Evolutionary conservation across 805 yeast species (phyloP).

Genomic region (Metschnikowia vanudenii): DNA sequence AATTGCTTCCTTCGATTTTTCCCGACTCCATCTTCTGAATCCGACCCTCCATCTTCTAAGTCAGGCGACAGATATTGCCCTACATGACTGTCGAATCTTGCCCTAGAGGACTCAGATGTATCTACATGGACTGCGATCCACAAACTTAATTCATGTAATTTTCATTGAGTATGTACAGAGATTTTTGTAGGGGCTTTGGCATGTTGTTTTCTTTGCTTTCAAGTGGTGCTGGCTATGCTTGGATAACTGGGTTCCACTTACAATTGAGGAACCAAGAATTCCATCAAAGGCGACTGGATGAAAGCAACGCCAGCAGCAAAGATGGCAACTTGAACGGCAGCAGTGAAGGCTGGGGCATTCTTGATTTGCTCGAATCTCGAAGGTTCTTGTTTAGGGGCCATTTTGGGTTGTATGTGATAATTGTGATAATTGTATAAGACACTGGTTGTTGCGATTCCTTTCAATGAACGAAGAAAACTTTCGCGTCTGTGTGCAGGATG

Average conservation of each 20-base stretch:
- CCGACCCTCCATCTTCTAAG: too few relatives aligned
- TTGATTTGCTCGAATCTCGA: constrained; percentile 51
- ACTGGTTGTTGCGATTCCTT: neutral
- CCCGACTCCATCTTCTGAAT: too few relatives aligned
- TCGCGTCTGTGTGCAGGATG: constrained; percentile 12
- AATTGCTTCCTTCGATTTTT: too few relatives aligned
- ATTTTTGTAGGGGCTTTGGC: neutral
- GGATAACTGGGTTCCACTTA: constrained; percentile 19
- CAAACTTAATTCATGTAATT: neutral
- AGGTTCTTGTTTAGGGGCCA: constrained; percentile 20
- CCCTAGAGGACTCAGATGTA: neutral
- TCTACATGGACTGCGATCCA: constrained; percentile 2
- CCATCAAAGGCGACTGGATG: constrained; percentile 78
- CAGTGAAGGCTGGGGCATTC: constrained; percentile 63
- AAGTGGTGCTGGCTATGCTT: constrained; percentile 2
- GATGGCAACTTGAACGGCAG: constrained; percentile 59
- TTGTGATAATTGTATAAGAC: too few relatives aligned
- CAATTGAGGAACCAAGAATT: constrained; percentile 75
- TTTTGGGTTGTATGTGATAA: constrained; percentile 4
- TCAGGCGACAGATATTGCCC: too few relatives aligned
- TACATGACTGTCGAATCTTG: neutral
- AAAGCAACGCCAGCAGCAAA: constrained; percentile 73
- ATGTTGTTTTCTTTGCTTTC: neutral
- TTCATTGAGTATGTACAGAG: constrained; percentile 10
- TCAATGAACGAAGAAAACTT: constrained; percentile 14